phyloP scores from a whole-genome alignment of 2,329 filamentous ascomycete species.

The Golovinomyces cichoracearum region DNA sequence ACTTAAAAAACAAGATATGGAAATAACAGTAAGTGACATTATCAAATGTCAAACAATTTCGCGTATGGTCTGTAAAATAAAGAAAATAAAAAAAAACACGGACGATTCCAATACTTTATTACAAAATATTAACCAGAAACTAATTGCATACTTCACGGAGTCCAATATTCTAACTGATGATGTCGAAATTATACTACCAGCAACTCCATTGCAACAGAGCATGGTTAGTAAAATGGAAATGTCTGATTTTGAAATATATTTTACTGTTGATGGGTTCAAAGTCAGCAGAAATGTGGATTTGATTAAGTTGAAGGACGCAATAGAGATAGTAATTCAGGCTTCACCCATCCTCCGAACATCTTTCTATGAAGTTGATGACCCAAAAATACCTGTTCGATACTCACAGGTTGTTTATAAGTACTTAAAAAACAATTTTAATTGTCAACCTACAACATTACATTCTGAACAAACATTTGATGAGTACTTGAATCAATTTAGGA shows the following conservation, averaged over 20 bases:
- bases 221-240: slow-evolving; percentile 62
- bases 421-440: neutral
- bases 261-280: slow-evolving; percentile 56
- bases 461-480: slow-evolving; percentile 7
- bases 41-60: slow-evolving; percentile 45
- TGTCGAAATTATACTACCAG: slow-evolving; percentile 38
- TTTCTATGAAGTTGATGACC: slow-evolving; percentile 41
- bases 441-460: neutral
- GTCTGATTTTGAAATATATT: slow-evolving; percentile 51
- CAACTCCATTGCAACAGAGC: slow-evolving; percentile 63
- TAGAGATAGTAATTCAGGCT: slow-evolving; percentile 28
- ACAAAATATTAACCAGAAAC: slow-evolving; percentile 12
- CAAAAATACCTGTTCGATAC: slow-evolving; percentile 26
- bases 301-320: slow-evolving; percentile 30
- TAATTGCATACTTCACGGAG: slow-evolving; percentile 18
- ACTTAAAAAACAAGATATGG: slow-evolving; percentile 33
- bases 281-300: slow-evolving; percentile 29
- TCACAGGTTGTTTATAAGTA: slow-evolving; percentile 25
- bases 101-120: neutral
- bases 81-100: neutral
- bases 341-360: slow-evolving; percentile 52
- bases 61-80: slow-evolving; percentile 22
- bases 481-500: slow-evolving; percentile 19
- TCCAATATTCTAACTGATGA: slow-evolving; percentile 17
- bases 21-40: slow-evolving; percentile 46